These are phyloP conservation scores for Periconia digitata DNA, from an alignment of 2,329 filamentous ascomycete genomes.

Conservation along the genomic window DNA sequence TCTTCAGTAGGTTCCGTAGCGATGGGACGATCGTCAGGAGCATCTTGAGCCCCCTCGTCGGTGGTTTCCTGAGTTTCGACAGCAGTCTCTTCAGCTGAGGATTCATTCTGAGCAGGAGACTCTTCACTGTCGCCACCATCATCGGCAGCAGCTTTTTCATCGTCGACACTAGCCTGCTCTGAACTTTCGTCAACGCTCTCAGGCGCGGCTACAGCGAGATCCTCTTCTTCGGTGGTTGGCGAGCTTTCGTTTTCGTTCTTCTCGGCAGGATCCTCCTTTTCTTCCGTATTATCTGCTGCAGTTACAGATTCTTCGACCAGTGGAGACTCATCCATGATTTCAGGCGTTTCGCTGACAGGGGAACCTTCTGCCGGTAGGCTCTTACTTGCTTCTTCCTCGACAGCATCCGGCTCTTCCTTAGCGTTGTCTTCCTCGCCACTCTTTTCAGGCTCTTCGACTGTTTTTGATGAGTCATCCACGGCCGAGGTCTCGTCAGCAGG, in stretches of 20 bases:
- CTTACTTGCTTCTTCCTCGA: not conserved
- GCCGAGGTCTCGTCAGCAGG: not conserved
- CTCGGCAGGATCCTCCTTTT: not conserved
- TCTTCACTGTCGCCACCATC: not conserved
- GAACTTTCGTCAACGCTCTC: not conserved
- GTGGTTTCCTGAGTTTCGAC: conserved; percentile 1
- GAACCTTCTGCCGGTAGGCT: not conserved
- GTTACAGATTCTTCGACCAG: not conserved
- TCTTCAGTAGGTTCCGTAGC: not conserved
- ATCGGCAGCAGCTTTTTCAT: not conserved
- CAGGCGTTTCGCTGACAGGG: conserved; percentile 1
- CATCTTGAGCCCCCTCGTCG: no score
- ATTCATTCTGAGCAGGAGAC: not conserved
- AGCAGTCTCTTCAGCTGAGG: conserved; percentile 2
- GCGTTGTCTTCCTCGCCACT: not conserved
- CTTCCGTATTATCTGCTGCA: not conserved
- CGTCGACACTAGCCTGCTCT: not conserved
- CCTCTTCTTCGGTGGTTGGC: conserved; percentile 1
- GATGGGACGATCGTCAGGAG: not conserved
- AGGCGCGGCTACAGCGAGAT: not conserved
- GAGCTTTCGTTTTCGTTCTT: not conserved
- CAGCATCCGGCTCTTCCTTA: conserved; percentile 1
- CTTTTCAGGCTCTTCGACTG: not conserved
- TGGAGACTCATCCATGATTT: no score
- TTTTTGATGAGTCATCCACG: not conserved